A percentile compares a stretch with the other conserved stretches of the same genome.
Conservation (phyloP, 176 grass and related monocot species). For the Areca catechu region DNA sequence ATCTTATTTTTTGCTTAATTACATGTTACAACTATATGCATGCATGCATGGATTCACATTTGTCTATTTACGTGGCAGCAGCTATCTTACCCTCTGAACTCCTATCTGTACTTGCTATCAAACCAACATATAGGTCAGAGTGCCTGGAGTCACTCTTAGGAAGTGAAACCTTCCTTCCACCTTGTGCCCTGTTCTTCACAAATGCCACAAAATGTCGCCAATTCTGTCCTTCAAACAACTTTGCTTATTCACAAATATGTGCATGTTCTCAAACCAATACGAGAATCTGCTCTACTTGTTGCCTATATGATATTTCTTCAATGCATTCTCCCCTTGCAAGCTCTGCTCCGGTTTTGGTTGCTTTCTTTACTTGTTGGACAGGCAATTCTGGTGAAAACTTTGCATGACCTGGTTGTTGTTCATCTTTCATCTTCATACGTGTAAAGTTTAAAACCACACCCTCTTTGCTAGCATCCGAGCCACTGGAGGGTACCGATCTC, state of each 20-base stretch:
- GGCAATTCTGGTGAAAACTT: constrained; percentile 54
- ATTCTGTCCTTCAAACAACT: constrained; percentile 67
- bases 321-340: constrained; percentile 83
- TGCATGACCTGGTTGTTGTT: constrained; percentile 70
- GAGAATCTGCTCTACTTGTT: constrained; percentile 22
- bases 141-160: constrained; percentile 52
- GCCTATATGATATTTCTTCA: constrained; percentile 68
- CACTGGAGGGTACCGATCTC: constrained; percentile 60
- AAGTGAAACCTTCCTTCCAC: constrained; percentile 29
- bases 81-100: constrained; percentile 1
- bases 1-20: too few relatives aligned
- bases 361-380: constrained; percentile 55
- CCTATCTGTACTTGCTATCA: constrained; percentile 28
- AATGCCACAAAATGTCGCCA: constrained; percentile 79
- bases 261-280: constrained; percentile 48
- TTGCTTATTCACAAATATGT: constrained; percentile 81
- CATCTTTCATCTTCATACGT: constrained; percentile 94
- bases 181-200: constrained; percentile 55
- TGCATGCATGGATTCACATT: too few relatives aligned
- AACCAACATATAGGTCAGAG: constrained; percentile 82
- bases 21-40: too few relatives aligned
- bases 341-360: constrained; percentile 29
- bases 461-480: constrained; percentile 47
- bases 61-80: too few relatives aligned
- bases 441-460: constrained; percentile 80